Evolutionary conservation across 768 basidiomycete genomes (phyloP), one percentile per base, ranked within the genome.

Genomic region (Suillus subalutaceus): DNA sequence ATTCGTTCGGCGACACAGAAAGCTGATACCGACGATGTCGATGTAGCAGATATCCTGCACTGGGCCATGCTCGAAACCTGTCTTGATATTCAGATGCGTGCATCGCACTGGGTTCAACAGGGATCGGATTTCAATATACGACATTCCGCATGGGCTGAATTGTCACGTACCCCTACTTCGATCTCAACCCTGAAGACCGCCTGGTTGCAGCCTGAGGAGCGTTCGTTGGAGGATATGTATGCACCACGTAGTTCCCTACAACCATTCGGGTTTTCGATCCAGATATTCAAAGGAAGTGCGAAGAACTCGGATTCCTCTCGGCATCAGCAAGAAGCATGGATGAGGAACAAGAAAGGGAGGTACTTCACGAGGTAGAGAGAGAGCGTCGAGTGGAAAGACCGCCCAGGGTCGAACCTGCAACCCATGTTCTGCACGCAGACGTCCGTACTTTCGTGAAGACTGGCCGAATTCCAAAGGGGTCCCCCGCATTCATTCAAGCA

Each of bases 281-380:
- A 18, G 64, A 66, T 2, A 72, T 75, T 46, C 67, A 35, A 16
- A 53, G 46, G 15, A 70, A 50, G 43, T 75, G 74, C 12, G 23
- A 2, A 3, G 46, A 64, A 8, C 74, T 74, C 40, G 74, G 72
- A 1, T 23, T 74, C 37, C 38, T 43, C 13, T 63, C 66, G 4
- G 48, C 66, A 0, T 69, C 67, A 1, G 70, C 74, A 46, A 67
- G 65, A 37, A 69, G 63, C 43, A 70, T 82, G 71, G 80, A 80
- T 37, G 83, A 85, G 68, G 85, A 86, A 66, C 85, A 86, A 65
- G 85, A 86, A 63, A 73, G 84, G 32, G 84, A 86, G 64, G 72
- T 86, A 9, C 66, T 70, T 3, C 82, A 82, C 30, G 85, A 86
- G 69, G 72, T 78, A 5, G 83, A 85, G 67, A 72, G 69, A 7